Evolutionary conservation across 2,329 filamentous ascomycete genomes (phyloP).

Genomic region (Periconia digitata): DNA sequence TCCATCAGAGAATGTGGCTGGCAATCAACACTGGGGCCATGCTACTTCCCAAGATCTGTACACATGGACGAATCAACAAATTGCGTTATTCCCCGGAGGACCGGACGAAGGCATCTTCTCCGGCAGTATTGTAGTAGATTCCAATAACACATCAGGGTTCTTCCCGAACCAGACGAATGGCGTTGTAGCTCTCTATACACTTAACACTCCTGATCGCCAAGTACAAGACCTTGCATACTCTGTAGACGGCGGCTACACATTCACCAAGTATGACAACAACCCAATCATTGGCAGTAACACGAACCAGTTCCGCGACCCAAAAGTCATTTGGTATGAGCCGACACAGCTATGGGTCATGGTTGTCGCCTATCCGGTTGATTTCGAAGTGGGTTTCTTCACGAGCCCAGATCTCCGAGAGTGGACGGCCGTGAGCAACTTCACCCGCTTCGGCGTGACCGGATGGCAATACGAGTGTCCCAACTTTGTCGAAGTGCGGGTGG

Average conservation of each 20-base stretch:
- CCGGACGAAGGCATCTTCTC: constrained; percentile 57
- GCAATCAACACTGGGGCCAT: constrained; percentile 69
- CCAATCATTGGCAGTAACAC: constrained; percentile 61
- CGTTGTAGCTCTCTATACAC: constrained; percentile 63
- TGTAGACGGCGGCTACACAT: constrained; percentile 62
- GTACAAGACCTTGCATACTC: constrained; percentile 65
- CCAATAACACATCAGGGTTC: constrained; percentile 67
- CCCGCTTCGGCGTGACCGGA: constrained; percentile 54
- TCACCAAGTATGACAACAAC: constrained; percentile 61
- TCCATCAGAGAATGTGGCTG: constrained; percentile 52
- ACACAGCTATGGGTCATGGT: constrained; percentile 59
- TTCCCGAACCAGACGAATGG: constrained; percentile 63
- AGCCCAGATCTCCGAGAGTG: constrained; percentile 61
- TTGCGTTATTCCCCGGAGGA: constrained; percentile 61
- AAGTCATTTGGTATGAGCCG: constrained; percentile 60
- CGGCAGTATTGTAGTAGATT: constrained; percentile 61
- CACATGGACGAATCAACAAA: constrained; percentile 65
- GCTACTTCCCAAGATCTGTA: constrained; percentile 64
- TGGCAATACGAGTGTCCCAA: constrained; percentile 67
- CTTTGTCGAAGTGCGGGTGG: constrained; percentile 58
- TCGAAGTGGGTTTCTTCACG: constrained; percentile 62
- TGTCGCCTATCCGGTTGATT: constrained; percentile 57
- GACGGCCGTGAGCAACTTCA: constrained; percentile 62
- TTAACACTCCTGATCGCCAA: constrained; percentile 49
- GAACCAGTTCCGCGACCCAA: constrained; percentile 65